Evolutionary conservation across 176 grass and related monocot genomes (phyloP).

Genomic region (Elymus sibiricus): DNA sequence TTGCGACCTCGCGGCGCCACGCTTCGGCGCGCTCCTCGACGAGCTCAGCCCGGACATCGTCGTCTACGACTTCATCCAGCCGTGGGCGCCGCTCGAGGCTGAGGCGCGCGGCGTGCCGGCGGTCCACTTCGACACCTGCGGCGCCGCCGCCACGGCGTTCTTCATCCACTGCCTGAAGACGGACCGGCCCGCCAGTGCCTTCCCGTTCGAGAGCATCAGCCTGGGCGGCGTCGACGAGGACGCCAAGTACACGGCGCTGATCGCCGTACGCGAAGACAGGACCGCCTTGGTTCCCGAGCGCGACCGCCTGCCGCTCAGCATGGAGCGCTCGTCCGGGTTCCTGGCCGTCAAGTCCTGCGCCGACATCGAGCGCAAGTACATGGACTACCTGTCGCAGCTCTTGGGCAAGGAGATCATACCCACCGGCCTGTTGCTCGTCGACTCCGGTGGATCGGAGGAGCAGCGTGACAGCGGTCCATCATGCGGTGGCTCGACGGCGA

Average conservation of each 20-base stretch:
- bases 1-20: conserved; percentile 54
- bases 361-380: conserved; percentile 52
- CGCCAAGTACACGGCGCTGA: conserved; percentile 25
- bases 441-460: neutral
- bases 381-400: conserved; percentile 57
- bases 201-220: conserved; percentile 48
- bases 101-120: conserved; percentile 34
- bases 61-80: conserved; percentile 81
- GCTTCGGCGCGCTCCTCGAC: conserved; percentile 57
- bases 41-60: conserved; percentile 47
- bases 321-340: conserved; percentile 46
- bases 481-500: conserved; percentile 52
- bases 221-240: conserved; percentile 36
- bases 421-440: conserved; percentile 47
- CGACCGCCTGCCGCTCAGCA: conserved; percentile 37
- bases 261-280: conserved; percentile 7
- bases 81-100: conserved; percentile 61
- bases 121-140: conserved; percentile 47
- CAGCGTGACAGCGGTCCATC: neutral
- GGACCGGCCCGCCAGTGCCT: neutral
- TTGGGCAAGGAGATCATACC: conserved; percentile 58
- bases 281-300: conserved; percentile 24
- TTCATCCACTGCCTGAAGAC: conserved; percentile 34
- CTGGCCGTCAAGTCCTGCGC: conserved; percentile 56
- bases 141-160: conserved; percentile 41